Percentiles rank a stretch among this genome's conserved stretches.
phyloP scores from a whole-genome alignment of 495 filamentous ascomycete genomes.

The Penicillium robsamsonii region DNA sequence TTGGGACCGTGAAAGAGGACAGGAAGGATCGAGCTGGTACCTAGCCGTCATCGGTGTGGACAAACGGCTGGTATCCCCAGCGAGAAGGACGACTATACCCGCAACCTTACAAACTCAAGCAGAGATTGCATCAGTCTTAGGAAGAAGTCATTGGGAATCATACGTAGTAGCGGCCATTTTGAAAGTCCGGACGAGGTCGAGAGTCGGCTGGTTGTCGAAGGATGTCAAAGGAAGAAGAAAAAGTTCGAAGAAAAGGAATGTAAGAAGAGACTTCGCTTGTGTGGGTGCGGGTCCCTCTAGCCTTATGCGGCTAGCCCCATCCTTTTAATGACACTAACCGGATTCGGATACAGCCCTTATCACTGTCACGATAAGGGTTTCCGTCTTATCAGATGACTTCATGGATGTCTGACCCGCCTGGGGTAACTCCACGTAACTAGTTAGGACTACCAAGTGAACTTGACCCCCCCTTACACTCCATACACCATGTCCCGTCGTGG shows the following conservation, averaged over 20 bases:
- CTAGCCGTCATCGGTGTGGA: constrained; percentile 34
- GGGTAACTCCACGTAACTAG: background rate
- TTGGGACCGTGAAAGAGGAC: constrained; percentile 47
- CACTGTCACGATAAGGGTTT: constrained; percentile 2
- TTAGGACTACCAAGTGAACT: background rate
- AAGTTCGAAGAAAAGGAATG: constrained; percentile 28
- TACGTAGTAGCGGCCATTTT: constrained; percentile 62
- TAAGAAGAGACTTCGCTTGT: constrained; percentile 37
- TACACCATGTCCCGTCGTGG: constrained; percentile 56
- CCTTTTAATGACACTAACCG: constrained; percentile 10
- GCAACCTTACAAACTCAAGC: constrained; percentile 51
- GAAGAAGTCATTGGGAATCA: constrained; percentile 45
- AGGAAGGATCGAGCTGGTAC: constrained; percentile 83
- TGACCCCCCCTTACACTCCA: background rate
- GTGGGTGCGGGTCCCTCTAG: constrained; percentile 30
- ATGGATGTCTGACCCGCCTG: background rate
- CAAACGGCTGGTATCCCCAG: constrained; percentile 55
- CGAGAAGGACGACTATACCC: constrained; percentile 77
- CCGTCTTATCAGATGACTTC: background rate
- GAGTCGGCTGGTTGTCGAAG: constrained; percentile 42
- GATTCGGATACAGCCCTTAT: constrained; percentile 29
- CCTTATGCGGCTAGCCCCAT: constrained; percentile 18
- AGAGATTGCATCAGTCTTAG: constrained; percentile 40
- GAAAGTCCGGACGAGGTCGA: constrained; percentile 43
- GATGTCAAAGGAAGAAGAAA: constrained; percentile 34